Base-by-base conservation (phyloP, 129 eudicot genomes). In the Escallonia herrerae region DNA sequence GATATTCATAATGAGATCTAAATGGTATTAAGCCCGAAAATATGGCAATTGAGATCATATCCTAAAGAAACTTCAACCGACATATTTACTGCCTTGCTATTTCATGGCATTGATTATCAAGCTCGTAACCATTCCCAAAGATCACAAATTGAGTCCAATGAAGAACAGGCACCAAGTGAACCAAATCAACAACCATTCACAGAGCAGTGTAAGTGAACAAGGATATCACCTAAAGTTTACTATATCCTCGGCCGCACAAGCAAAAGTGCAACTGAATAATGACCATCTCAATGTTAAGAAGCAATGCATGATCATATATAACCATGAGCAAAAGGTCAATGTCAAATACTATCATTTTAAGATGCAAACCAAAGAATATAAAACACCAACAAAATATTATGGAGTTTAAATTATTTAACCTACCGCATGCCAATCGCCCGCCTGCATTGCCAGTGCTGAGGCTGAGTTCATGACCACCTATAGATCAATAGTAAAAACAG, bases 401-500 rank as follows among this genome's bases (percentile, higher is more conserved):
- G 59, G 33, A 10, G 45, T 43, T 22, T 12, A 7, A 11, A 4
- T 7, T 48, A 59, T 64, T 11, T 68, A 43, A 47, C 91, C 45
- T 90, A 86, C 97, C 97, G 67, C 97, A 91, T 49, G 97, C 97
- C 73, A 91, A 69, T 66, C 97, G 77, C 51, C 97, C 97, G 43
- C 97, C 97, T 49, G 97, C 97, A 83, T 91, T 91, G 58, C 97
- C 96, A 60, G 97, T 91, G 42, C 84, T 57, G 62, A 87, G 90
- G 77, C 97, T 91, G 66, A 91, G 97, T 60, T 91, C 97, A 47
- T 91, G 97, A 45, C 97, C 96, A 58, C 97, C 97, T 91, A 74
- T 12, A 72, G 3, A 44, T 6, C 4, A 51, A 75, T 44, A 58
- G 13, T 59, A 52, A 74, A 14, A 66, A 52, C 13, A 12, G 47